A percentile compares a stretch with the other conserved stretches of the same genome.
Conservation (phyloP, 2,329 filamentous ascomycete genomes). For the Apiospora hydei region DNA sequence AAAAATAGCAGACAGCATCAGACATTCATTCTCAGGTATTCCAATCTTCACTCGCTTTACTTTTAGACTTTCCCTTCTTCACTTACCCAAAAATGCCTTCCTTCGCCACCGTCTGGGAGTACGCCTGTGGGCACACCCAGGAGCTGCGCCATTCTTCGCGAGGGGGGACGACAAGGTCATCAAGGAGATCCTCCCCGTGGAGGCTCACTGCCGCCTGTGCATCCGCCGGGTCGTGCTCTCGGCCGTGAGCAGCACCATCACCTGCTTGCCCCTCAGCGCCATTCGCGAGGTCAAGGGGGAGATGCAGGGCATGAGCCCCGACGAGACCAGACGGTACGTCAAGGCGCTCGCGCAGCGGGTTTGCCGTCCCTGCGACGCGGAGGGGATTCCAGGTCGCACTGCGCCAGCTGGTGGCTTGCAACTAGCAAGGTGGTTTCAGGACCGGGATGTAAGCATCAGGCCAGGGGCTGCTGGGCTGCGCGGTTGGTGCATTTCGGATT, state of each 20-base stretch:
- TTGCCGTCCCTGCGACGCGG: not conserved
- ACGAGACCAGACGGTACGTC: not conserved
- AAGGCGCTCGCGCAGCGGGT: not conserved
- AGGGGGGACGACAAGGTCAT: not conserved
- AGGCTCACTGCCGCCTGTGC: not conserved
- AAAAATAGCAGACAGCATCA: not conserved
- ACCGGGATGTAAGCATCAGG: not conserved
- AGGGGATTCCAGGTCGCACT: not conserved
- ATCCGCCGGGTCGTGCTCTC: not conserved
- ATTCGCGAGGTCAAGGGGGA: not conserved
- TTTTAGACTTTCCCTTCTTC: not conserved
- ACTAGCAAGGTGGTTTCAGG: not conserved
- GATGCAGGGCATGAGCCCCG: not conserved
- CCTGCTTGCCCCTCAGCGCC: not conserved
- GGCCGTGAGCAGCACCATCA: not conserved
- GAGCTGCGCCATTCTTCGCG: not conserved
- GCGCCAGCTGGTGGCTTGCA: not conserved
- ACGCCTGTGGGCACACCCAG: slow-evolving; percentile 7
- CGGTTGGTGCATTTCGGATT: not conserved
- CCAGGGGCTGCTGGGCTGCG: not conserved
- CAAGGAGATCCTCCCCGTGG: not conserved
- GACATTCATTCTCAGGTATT: not conserved
- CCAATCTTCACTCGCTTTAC: not conserved
- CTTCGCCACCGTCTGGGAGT: not conserved
- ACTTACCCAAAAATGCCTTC: not conserved